Evolutionary conservation across 768 basidiomycete species (phyloP).

Genomic region (Hydnomerulius pinastri): DNA sequence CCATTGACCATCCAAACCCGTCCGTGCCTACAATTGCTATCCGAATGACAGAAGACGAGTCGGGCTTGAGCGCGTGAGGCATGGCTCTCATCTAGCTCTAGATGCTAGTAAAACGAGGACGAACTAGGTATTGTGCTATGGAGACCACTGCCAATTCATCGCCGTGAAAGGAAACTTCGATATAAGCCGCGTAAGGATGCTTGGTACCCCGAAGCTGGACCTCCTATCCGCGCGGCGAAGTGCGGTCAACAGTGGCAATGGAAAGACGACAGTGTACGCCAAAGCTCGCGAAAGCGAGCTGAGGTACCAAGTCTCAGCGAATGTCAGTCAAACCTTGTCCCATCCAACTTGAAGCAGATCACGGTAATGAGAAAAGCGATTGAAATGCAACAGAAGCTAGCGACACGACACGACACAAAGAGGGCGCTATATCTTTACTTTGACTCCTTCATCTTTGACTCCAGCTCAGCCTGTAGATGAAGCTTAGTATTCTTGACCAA

Average conservation of each 20-base stretch:
- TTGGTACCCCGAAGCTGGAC: too few species aligned
- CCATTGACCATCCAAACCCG: background rate
- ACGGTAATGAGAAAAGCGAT: background rate
- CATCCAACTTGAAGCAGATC: background rate
- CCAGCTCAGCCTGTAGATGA: slow-evolving; percentile 28
- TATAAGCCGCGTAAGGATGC: background rate
- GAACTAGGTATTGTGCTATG: too few species aligned
- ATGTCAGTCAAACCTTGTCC: too few species aligned
- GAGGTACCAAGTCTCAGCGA: too few species aligned
- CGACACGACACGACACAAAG: background rate
- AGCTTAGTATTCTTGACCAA: slow-evolving; percentile 14
- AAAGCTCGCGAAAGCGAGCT: too few species aligned
- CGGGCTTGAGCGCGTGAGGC: slow-evolving; percentile 11
- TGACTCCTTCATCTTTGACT: slow-evolving; percentile 28
- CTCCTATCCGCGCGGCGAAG: too few species aligned
- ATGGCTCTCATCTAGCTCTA: too few species aligned
- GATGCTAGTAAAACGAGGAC: background rate
- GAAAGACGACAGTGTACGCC: too few species aligned
- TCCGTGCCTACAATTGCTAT: slow-evolving; percentile 26
- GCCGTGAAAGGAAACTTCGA: too few species aligned
- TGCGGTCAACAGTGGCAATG: too few species aligned
- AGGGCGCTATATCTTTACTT: slow-evolving; percentile 16
- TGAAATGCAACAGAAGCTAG: background rate
- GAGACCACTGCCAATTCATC: too few species aligned
- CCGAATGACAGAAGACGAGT: slow-evolving; percentile 16